These are phyloP conservation scores for Ceratonia siliqua DNA, from an alignment of 306 rosid species.

Conservation along the genomic window DNA sequence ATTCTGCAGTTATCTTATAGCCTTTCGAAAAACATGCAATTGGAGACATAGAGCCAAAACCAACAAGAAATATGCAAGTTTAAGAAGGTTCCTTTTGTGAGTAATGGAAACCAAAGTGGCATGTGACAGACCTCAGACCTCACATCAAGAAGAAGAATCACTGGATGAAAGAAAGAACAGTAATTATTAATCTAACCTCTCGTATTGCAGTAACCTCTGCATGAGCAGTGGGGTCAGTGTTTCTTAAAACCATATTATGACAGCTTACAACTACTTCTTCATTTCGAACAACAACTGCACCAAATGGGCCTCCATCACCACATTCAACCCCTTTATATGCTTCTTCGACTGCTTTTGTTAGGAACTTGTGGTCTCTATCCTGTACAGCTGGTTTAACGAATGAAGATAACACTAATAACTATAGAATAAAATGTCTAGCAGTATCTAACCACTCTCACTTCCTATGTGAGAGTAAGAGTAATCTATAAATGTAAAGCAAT, in stretches of 20 bases:
- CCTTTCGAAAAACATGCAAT: not conserved
- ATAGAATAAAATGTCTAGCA: not conserved
- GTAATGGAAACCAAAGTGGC: too few species aligned
- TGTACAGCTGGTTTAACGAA: slow-evolving; percentile 53
- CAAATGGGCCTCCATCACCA: slow-evolving; percentile 88
- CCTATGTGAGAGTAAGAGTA: not conserved
- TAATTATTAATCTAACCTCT: slow-evolving; percentile 57
- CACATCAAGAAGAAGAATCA: not conserved
- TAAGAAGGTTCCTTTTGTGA: too few species aligned
- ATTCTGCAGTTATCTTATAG: not conserved
- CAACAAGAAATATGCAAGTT: not conserved
- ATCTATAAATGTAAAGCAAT: not conserved
- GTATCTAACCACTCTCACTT: not conserved
- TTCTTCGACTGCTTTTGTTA: slow-evolving; percentile 73
- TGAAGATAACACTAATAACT: slow-evolving; percentile 17
- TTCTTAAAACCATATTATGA: slow-evolving; percentile 74
- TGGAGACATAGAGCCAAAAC: not conserved
- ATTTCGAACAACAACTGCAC: slow-evolving; percentile 78
- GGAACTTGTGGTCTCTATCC: slow-evolving; percentile 75
- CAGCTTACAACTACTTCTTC: slow-evolving; percentile 83
- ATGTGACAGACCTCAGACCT: slow-evolving; percentile 8
- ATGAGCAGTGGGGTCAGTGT: slow-evolving; percentile 87
- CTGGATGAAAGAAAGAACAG: slow-evolving; percentile 6
- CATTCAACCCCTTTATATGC: slow-evolving; percentile 82
- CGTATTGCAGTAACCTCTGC: slow-evolving; percentile 87